phyloP scores from a whole-genome alignment of 192 early-diverging fungal genomes.

The Entomortierella lignicola region DNA sequence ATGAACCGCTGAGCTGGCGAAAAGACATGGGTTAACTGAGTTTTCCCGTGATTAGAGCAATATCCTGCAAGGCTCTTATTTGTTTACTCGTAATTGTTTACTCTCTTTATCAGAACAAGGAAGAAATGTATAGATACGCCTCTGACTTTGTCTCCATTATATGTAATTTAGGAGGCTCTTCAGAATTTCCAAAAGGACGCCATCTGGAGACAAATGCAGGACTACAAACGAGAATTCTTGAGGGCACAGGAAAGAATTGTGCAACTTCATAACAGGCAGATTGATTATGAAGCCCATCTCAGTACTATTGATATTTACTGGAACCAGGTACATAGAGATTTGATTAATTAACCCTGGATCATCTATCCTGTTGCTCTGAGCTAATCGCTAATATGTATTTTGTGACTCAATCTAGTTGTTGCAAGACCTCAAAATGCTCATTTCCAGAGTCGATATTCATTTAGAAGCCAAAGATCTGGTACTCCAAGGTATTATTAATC shows the following conservation, averaged over 20 bases:
- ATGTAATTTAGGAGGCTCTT: constrained; percentile 28
- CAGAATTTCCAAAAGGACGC: constrained; percentile 72
- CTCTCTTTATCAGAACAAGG: too few species aligned
- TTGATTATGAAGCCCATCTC: constrained; percentile 61
- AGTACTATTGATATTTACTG: constrained; percentile 63
- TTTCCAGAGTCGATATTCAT: constrained; percentile 36
- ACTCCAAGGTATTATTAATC: constrained; percentile 29
- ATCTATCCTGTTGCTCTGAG: neutral
- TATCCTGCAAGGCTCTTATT: neutral
- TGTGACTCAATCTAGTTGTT: constrained; percentile 14
- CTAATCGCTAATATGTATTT: neutral
- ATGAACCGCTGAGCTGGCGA: neutral
- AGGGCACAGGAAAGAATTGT: constrained; percentile 56
- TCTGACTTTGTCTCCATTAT: neutral
- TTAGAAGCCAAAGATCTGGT: constrained; percentile 30
- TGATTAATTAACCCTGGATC: neutral
- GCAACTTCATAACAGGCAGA: constrained; percentile 62
- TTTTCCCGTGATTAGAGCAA: too few species aligned
- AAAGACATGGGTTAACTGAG: too few species aligned
- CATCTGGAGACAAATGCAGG: constrained; percentile 77
- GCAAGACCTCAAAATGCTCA: constrained; percentile 37
- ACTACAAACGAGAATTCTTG: constrained; percentile 70
- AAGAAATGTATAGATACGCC: neutral
- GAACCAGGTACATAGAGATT: constrained; percentile 55
- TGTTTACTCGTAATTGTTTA: neutral